Base-by-base conservation (phyloP, 2,329 filamentous ascomycete genomes). In the Colletotrichum magnum region DNA sequence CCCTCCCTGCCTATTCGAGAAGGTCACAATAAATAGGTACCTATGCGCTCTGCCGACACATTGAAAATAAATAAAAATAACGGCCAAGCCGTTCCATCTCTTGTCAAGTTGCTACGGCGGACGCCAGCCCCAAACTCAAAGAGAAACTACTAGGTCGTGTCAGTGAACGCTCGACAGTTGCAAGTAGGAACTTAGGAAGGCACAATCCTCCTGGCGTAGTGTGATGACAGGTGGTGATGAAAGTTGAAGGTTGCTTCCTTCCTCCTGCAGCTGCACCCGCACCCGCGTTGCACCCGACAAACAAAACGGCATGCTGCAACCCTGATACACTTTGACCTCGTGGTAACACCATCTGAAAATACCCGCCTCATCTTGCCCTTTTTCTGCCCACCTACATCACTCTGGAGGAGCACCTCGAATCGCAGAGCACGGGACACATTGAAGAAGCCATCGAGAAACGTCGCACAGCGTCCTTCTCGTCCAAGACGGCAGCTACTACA, bases 1-100 rank as follows among this genome's bases (percentile, higher is more conserved):
- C 52, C 26, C 56, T 32, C 26, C n/a, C 18, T 57, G 45, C 63
- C 52, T 43, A 51, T 58, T 47, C 26, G 18, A 53, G 59, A 57
- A 64, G 64, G 59, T 64, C 36, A 50, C 57, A 59, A 4, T 59
- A 15, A 28, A 43, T 24, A 53, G 12, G 21, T 36, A 32, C 5
- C 3, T 32, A 12, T 36, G 32, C 32, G 32, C 32, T 36, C 32
- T 36, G 32, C 32, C 32, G 36, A n/a, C 53, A 24, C 13, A 24
- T 43, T n/a, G 26, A 57, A 43, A 45, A 24, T 24, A 24, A 24
- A 24, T 24, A 24, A 5, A 26, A 24, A 41, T 16, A 24, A 41
- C 18, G 52, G 41, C 41, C 41, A 43, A 43, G 41, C 41, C 41
- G 32, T 43, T 43, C 41, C 41, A n/a, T n/a, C n/a, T n/a, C n/a